Base-by-base conservation (phyloP, 139 green algal genomes). In the Ettlia oleoabundans region DNA sequence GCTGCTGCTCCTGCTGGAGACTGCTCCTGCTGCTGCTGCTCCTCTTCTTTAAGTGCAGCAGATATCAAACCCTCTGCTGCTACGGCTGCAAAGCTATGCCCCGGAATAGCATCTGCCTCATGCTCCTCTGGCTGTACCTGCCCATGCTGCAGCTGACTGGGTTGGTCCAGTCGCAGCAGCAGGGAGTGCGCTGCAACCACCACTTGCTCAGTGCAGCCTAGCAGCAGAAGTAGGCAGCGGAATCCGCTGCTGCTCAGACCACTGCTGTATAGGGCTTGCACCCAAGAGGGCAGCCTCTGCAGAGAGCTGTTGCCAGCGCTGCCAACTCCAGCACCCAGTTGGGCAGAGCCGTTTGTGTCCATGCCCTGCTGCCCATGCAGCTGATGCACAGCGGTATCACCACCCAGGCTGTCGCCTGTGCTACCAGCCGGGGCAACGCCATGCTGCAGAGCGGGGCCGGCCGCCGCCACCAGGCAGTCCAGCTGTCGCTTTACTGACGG, bases 401-500 rank as follows among this genome's bases (percentile, higher is more conserved):
- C n/a, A n/a, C n/a, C n/a, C n/a, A n/a, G n/a, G n/a, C n/a, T n/a
- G n/a, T n/a, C n/a, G n/a, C n/a, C n/a, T n/a, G n/a, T n/a, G n/a
- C n/a, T n/a, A n/a, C n/a, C n/a, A n/a, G n/a, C n/a, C n/a, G n/a
- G n/a, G n/a, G n/a, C n/a, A n/a, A 76, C 67, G 19, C 76, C 38
- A 1, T 55, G 42, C 38, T 76, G 42, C 51, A 84, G 42, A 75
- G 63, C n/a, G 21, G 35, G 24, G 13, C n/a, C 30, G 1, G 26
- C 63, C 0, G 35, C 41, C n/a, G 32, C 66, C 32, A 53, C 76
- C n/a, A 72, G 79, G 76, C 77, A 69, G 15, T 33, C 18, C 26
- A 93, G 51, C 33, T 89, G 65, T 15, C 83, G 73, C 3, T 76
- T 81, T 40, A 90, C 88, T 10, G 90, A 64, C 6, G 81, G 77